phyloP scores from a whole-genome alignment of 2,329 filamentous ascomycete species.

The Botrytis galanthina region DNA sequence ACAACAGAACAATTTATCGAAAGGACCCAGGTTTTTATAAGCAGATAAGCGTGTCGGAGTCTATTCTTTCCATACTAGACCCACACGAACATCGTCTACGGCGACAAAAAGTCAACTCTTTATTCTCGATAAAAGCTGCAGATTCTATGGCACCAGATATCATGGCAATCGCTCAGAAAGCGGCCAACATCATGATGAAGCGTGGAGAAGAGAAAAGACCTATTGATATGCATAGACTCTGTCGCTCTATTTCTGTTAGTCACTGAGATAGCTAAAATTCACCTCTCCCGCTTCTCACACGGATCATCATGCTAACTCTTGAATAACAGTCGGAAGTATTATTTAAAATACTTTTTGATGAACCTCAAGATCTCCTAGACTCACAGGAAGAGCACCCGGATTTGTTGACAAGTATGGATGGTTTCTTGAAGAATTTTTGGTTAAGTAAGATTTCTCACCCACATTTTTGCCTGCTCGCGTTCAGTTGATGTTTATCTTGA shows the following conservation, averaged over 20 bases:
- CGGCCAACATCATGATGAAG: neutral
- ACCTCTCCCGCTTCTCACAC: neutral
- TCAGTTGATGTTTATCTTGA: neutral
- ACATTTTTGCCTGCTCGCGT: rapidly evolving
- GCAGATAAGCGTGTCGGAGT: neutral
- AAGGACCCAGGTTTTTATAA: neutral
- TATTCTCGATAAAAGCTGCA: constrained; percentile 1
- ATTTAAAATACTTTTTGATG: neutral
- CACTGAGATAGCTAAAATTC: too few relatives aligned
- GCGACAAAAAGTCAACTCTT: constrained; percentile 4
- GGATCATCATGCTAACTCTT: neutral
- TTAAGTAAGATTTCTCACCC: neutral
- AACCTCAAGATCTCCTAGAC: neutral
- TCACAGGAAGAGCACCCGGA: neutral
- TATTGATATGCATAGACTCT: constrained; percentile 1
- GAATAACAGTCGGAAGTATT: neutral
- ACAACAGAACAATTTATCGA: neutral
- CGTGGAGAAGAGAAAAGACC: neutral
- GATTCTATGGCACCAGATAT: neutral
- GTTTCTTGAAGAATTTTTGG: neutral
- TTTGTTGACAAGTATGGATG: neutral
- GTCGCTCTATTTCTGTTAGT: constrained; percentile 4
- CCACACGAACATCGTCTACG: neutral
- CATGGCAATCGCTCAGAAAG: neutral
- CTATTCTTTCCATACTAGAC: neutral